Conservation (phyloP, 2,329 filamentous ascomycete genomes). For the Penicillium sclerotigenum region DNA sequence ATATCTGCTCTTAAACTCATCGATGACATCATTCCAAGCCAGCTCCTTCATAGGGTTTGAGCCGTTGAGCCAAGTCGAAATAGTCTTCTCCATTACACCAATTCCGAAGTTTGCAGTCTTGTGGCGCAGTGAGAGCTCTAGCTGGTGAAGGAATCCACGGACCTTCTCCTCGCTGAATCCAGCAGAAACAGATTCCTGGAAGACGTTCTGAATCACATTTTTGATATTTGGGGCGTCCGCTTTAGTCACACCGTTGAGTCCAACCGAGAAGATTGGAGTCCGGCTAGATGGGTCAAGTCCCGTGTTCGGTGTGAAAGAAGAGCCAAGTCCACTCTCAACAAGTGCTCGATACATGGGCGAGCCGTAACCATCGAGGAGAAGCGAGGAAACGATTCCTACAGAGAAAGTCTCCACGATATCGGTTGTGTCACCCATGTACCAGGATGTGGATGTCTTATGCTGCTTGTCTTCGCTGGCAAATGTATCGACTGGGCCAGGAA, state of each 20-base stretch:
- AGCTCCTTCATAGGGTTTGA: conserved; percentile 87
- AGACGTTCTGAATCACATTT: conserved; percentile 67
- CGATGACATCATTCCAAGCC: conserved; percentile 85
- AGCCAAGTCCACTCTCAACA: conserved; percentile 84
- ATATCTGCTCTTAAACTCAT: conserved; percentile 74
- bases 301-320: conserved; percentile 91
- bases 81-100: conserved; percentile 80
- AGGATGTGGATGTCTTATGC: conserved; percentile 89
- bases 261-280: conserved; percentile 81
- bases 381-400: conserved; percentile 72
- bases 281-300: conserved; percentile 80
- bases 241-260: conserved; percentile 83
- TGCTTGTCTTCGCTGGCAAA: conserved; percentile 82
- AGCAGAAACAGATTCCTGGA: conserved; percentile 65
- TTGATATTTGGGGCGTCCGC: conserved; percentile 75
- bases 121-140: conserved; percentile 90
- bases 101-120: conserved; percentile 96
- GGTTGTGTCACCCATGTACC: conserved; percentile 79
- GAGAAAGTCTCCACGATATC: conserved; percentile 88
- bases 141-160: conserved; percentile 86
- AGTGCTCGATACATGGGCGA: conserved; percentile 87
- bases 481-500: conserved; percentile 80
- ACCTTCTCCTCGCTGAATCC: conserved; percentile 90
- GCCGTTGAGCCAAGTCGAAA: conserved; percentile 93
- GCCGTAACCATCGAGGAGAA: conserved; percentile 91